Percentiles rank a stretch among this genome's conserved stretches.
Evolutionary conservation across 176 grass and related monocot genomes (phyloP).

Genomic region (Tuctoria greenei): DNA sequence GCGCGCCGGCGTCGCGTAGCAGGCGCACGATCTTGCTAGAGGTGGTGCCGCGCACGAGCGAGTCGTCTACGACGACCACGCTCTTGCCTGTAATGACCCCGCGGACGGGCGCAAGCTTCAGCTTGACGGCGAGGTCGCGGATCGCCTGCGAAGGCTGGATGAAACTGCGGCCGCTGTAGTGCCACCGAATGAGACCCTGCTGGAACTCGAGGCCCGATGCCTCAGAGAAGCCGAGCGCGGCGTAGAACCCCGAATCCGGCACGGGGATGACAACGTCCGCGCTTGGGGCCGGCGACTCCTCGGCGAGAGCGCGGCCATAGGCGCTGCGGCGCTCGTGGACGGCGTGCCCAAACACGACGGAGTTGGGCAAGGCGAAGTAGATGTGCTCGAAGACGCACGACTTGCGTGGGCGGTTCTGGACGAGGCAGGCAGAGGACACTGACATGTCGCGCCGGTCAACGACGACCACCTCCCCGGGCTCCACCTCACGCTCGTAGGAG

Average conservation of each 20-base stretch:
- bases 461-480: slow-evolving; percentile 78
- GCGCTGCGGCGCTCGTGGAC: slow-evolving; percentile 75
- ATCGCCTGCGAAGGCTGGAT: slow-evolving; percentile 81
- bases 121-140: slow-evolving; percentile 87
- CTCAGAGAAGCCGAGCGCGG: slow-evolving; percentile 74
- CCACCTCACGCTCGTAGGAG: slow-evolving; percentile 70
- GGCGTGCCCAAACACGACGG: slow-evolving; percentile 64
- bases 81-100: slow-evolving; percentile 80
- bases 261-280: slow-evolving; percentile 96
- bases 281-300: slow-evolving; percentile 67
- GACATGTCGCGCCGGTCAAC: slow-evolving; percentile 79
- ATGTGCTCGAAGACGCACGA: slow-evolving; percentile 95
- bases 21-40: slow-evolving; percentile 90
- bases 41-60: slow-evolving; percentile 90
- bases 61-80: slow-evolving; percentile 93
- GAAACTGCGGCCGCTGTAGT: slow-evolving; percentile 91
- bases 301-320: slow-evolving; percentile 77
- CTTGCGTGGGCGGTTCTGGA: slow-evolving; percentile 68
- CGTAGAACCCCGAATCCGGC: slow-evolving; percentile 91
- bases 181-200: slow-evolving; percentile 89
- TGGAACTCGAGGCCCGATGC: slow-evolving; percentile 74
- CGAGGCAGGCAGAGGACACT: slow-evolving; percentile 58
- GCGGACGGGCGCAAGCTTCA: slow-evolving; percentile 77
- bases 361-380: slow-evolving; percentile 88
- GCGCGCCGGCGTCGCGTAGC: slow-evolving; percentile 73